Evolutionary conservation across 2,329 filamentous ascomycete genomes (phyloP), one percentile per base, ranked within the genome.

Genomic region (Aspergillus unguis): DNA sequence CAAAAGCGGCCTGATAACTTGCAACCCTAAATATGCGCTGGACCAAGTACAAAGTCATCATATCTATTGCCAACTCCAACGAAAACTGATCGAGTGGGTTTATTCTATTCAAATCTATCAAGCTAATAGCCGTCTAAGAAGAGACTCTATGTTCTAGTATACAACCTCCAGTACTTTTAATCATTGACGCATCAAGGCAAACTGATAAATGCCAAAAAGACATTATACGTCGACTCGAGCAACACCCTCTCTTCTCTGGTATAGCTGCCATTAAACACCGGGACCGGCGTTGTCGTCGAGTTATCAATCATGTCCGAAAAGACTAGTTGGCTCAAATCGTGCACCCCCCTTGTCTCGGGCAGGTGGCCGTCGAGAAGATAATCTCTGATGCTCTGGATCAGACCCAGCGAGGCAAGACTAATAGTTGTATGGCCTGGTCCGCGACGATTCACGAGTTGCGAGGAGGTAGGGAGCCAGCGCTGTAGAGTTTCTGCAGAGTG

Each of bases 351-450:
- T 2, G 5, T 36, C 4, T 8, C 11, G 6, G 47, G 25, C n/a
- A 49, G 0, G 3, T 6, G 5, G 5, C 38, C 47, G 4, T 42
- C 25, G 5, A 49, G 28, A 3, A 42, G 31, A 25, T 49, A 49
- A 4, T 36, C 47, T 31, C 31, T 23, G 3, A 49, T 36, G 2
- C 29, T 31, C 10, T 25, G 10, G 1, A 36, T 25, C 3, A 49
- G 31, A 3, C 47, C 47, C 35, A 49, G 11, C 5, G 36, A 42
- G 2, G 29, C 47, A 7, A 49, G 29, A n/a, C 38, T 43, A 7
- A 49, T 42, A 6, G 38, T 49, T 11, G 47, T 49, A 8, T 49
- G 47, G 3, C 47, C 47, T 1, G 47, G 47, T 2, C 47, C 47
- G 6, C 29, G 38, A 1, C 47, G 6, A 1, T 17, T 42, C 25